Conservation (phyloP, 805 yeast genomes). For the Kodamaea jinghongensis region DNA sequence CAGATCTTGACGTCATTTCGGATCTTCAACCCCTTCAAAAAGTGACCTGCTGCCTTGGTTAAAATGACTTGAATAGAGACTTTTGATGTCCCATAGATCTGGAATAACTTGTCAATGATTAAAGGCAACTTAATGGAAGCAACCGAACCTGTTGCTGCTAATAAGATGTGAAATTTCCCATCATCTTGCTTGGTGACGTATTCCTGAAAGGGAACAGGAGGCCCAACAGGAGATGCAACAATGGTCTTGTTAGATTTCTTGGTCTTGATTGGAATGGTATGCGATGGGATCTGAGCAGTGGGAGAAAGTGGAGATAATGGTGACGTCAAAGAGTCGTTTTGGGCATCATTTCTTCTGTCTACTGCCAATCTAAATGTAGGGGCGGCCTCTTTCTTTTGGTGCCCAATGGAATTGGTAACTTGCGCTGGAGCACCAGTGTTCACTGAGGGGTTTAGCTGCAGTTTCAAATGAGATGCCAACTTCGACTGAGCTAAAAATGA, state of each 20-base stretch:
- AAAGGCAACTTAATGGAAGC: constrained; percentile 93
- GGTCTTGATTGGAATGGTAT: constrained; percentile 9
- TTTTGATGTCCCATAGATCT: constrained; percentile 64
- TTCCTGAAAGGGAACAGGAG: constrained; percentile 72
- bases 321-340: not conserved
- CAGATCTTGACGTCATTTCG: constrained; percentile 76
- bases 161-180: constrained; percentile 78
- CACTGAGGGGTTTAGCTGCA: constrained; percentile 3
- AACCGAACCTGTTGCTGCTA: constrained; percentile 95
- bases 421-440: not conserved
- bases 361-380: constrained; percentile 1
- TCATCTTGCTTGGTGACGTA: constrained; percentile 73
- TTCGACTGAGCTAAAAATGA: constrained; percentile 11
- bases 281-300: not conserved
- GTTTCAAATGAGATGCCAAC: constrained; percentile 8
- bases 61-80: constrained; percentile 83
- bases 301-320: constrained; percentile 2
- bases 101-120: constrained; percentile 82
- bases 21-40: constrained; percentile 54
- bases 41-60: constrained; percentile 79
- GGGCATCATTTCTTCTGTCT: constrained; percentile 2
- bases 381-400: constrained; percentile 1
- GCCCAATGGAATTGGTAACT: not conserved
- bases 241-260: constrained; percentile 49
- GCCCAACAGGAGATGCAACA: constrained; percentile 56